Conservation (phyloP, 2,329 filamentous ascomycete species). For the Xylaria sp. region DNA sequence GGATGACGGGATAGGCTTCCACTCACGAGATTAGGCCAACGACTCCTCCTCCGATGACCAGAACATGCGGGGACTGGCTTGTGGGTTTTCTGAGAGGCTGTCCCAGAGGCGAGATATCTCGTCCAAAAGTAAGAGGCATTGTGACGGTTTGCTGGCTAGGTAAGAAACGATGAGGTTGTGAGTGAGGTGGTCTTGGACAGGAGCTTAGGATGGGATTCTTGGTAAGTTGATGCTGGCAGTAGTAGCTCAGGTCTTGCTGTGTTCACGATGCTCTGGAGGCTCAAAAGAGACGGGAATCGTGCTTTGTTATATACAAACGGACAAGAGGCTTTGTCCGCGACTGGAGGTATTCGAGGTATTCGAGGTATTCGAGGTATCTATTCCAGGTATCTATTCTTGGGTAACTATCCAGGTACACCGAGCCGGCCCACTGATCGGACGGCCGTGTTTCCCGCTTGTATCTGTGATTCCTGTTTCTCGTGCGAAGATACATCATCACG, state of each 20-base stretch:
- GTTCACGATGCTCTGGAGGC: background rate
- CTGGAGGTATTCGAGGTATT: too few species aligned
- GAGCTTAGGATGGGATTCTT: background rate
- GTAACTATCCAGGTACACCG: conserved; percentile 2
- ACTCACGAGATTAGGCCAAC: conserved; percentile 31
- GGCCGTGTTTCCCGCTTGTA: background rate
- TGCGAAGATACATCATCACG: conserved; percentile 8
- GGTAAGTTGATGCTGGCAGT: background rate
- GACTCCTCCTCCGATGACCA: conserved; percentile 32
- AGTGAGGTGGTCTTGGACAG: background rate
- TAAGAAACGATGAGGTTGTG: background rate
- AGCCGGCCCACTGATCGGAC: background rate
- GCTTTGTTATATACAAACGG: conserved; percentile 3
- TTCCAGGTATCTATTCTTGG: background rate
- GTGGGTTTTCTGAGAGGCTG: conserved; percentile 27
- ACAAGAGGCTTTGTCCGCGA: background rate
- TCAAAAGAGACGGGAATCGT: background rate
- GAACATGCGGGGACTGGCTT: conserved; percentile 28
- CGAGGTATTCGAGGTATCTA: background rate
- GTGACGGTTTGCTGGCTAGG: background rate
- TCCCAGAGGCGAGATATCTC: conserved; percentile 30
- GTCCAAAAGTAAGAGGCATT: conserved; percentile 32
- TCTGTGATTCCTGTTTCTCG: background rate
- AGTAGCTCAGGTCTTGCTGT: background rate
- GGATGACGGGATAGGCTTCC: background rate